phyloP scores from a whole-genome alignment of 225 moss, liverwort and hornwort species.

The Pseudoscleropodium purum region DNA sequence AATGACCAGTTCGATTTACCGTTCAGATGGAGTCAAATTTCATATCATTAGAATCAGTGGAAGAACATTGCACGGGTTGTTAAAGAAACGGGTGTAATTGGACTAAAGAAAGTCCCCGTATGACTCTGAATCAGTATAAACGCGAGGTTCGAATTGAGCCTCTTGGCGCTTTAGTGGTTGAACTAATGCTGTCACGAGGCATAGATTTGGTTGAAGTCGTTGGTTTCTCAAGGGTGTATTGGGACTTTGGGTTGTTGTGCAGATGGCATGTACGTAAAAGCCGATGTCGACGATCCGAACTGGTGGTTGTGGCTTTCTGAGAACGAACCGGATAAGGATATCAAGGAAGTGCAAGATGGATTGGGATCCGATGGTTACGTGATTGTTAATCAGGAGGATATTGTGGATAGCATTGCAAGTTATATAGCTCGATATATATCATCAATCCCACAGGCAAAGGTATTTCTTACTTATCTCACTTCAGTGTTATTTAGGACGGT shows the following conservation, averaged over 20 bases:
- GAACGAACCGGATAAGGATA: constrained; percentile 47
- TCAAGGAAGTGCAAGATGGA: constrained; percentile 66
- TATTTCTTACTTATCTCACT: not conserved
- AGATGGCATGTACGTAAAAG: constrained; percentile 42
- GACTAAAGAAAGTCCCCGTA: not conserved
- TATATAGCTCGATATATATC: constrained; percentile 90
- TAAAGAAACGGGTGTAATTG: not conserved
- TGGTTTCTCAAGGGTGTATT: not conserved
- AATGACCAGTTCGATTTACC: not conserved
- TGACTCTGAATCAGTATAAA: not conserved
- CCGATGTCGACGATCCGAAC: constrained; percentile 68
- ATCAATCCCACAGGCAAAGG: constrained; percentile 88
- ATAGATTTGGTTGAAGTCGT: not conserved
- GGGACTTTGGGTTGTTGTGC: constrained; percentile 3
- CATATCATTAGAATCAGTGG: not conserved
- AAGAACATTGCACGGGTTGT: not conserved
- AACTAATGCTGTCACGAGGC: not conserved
- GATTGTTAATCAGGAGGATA: constrained; percentile 84
- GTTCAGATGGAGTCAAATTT: not conserved
- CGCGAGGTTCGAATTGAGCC: not conserved
- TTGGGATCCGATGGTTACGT: constrained; percentile 87
- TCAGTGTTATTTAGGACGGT: not conserved
- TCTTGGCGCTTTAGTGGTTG: not conserved
- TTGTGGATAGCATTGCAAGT: constrained; percentile 86
- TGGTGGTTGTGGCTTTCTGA: constrained; percentile 87